Base-by-base conservation (phyloP, 2,329 filamentous ascomycete genomes). In the Penicillium sp. region DNA sequence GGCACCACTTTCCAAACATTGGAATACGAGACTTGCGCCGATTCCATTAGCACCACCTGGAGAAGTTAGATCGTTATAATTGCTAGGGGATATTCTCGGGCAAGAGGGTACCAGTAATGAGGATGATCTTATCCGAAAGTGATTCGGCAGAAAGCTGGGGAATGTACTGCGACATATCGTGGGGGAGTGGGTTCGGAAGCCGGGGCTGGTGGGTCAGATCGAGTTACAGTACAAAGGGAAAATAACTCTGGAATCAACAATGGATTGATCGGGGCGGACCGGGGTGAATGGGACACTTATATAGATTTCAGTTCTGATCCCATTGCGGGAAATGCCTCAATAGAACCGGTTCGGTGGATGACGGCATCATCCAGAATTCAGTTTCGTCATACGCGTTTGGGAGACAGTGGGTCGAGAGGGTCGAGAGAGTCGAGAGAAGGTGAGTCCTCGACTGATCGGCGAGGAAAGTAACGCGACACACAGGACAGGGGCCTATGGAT, bases 41-140 rank as follows among this genome's bases (percentile, higher is more conserved):
- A 81, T 79, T 11, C 77, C 78, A 50, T 78, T 78, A 49, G 79
- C 71, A 19, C 78, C 78, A 31, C 75, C 74, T 78, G 33, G 21
- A 2, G 16, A 31, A 22, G 16, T 48, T 14, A 43, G 9, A 45
- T 45, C 26, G 26, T 5, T 24, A 6, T 19, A 2, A 4, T 8
- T n/a, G 35, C 4, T 16, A 11, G 27, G 26, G 27, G 27, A 29
- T 10, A 29, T 29, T 11, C 9, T 4, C 27, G 16, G n/a, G 14
- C 27, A 33, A 29, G 4, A 13, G 8, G n/a, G 9, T 56, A 64
- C 63, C 63, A n/a, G 62, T 65, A 14, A 65, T 63, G 6, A 65
- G 55, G 37, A 65, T 50, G 11, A 65, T 62, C 58, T 65, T 65
- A 21, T 61, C 56, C 11, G 37, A 43, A 22, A 65, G 60, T 19